Evolutionary conservation across 768 basidiomycete genomes (phyloP), one percentile per base, ranked within the genome.

Genomic region (Suillus brevipes): DNA sequence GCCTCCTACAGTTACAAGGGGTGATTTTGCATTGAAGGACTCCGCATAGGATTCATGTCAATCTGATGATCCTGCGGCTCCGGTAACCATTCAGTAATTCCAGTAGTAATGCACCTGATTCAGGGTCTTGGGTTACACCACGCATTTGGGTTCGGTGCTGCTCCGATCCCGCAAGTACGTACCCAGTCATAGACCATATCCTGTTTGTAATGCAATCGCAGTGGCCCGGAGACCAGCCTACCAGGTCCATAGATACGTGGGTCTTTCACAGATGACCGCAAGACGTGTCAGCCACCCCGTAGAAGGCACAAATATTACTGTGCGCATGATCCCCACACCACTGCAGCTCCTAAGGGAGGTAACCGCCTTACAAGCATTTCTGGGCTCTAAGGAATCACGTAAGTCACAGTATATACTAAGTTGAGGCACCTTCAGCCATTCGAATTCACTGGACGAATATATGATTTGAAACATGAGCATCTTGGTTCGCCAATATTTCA

Each of bases 151-250:
- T 8, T 50, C 14, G 6, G 25, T 14, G 49, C 86, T 3, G 73
- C 78, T 13, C 83, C 82, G 4, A 81, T 84, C 23, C 80, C 77
- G 87, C 71, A 88, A 89, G 85, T 85, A 67, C 43, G 77, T 69
- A 7, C 13, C 9, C 20, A 31, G 52, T 28, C 16, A 28, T 18
- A 8, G 37, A 36, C 18, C 20, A 25, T n/a, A 45, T 25, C 55
- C 34, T 42, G 52, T 52, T 38, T 70, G 36, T 47, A 12, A 20
- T 53, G 52, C 52, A 16, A 31, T 25, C 2, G n/a, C 20, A 8
- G 66, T 85, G 83, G 72, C 76, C 89, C 16, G 88, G 86, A 1
- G 88, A 89, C 67, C 85, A 87, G 68, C 79, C 89, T 47, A 84
- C 86, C 12, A 75, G 88, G 28, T 28, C 7, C 16, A 1, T 28